These are phyloP conservation scores for Glycine soja DNA, from an alignment of 306 rosid genomes.

Conservation along the genomic window DNA sequence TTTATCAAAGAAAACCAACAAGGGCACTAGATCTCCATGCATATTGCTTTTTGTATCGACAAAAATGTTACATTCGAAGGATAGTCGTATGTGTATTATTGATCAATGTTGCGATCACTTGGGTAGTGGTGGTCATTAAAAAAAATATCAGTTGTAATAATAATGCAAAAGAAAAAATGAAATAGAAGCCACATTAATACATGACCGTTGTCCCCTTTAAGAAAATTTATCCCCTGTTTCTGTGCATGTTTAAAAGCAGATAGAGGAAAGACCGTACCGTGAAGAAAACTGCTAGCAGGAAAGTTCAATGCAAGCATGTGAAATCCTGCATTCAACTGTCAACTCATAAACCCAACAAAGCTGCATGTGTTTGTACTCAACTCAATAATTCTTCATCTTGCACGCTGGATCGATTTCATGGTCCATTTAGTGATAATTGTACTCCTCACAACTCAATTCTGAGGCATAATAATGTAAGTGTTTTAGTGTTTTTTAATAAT, in stretches of 20 bases:
- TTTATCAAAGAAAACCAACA: not conserved
- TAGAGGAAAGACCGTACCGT: slow-evolving; percentile 28
- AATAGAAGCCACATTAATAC: not conserved
- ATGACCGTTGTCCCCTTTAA: not conserved
- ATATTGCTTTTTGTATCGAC: not conserved
- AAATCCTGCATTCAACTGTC: slow-evolving; percentile 42
- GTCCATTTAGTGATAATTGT: not conserved
- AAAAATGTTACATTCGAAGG: not conserved
- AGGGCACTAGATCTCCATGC: not conserved
- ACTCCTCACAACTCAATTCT: not conserved
- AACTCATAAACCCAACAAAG: slow-evolving; percentile 29
- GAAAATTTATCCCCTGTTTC: slow-evolving; percentile 14
- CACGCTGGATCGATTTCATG: not conserved
- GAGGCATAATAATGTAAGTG: not conserved
- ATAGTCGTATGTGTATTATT: not conserved
- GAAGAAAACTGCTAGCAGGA: not conserved
- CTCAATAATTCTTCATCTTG: slow-evolving; percentile 26
- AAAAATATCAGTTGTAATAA: not conserved
- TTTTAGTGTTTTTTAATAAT: not conserved
- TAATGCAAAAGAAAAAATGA: slow-evolving; percentile 3
- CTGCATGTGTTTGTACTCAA: slow-evolving; percentile 36
- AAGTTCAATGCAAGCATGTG: slow-evolving; percentile 42
- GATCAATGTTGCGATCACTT: not conserved
- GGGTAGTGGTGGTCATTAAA: not conserved
- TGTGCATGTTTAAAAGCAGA: slow-evolving; percentile 12